These are phyloP conservation scores for Botryotinia calthae DNA, from an alignment of 2,329 filamentous ascomycete species.

Conservation along the genomic window DNA sequence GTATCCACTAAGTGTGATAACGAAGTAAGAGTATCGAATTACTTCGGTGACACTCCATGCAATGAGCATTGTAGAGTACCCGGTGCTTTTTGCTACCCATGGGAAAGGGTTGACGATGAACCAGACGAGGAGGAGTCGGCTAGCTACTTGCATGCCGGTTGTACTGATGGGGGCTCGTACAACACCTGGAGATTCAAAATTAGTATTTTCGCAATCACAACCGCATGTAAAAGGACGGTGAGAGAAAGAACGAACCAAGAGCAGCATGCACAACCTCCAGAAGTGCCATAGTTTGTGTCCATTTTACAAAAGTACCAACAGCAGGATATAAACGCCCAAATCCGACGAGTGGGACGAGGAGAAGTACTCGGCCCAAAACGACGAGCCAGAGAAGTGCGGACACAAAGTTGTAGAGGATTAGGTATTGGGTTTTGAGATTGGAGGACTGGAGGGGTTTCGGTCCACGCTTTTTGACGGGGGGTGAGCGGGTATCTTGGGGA, in stretches of 20 bases:
- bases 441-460: constrained; percentile 39
- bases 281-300: constrained; percentile 79
- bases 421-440: constrained; percentile 62
- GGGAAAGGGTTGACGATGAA: constrained; percentile 75
- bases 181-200: constrained; percentile 54
- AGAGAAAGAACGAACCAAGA: constrained; percentile 56
- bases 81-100: constrained; percentile 55
- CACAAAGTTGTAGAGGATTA: constrained; percentile 80
- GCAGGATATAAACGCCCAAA: constrained; percentile 58
- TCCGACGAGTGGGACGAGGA: constrained; percentile 53
- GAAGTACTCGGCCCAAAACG: constrained; percentile 67
- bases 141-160: constrained; percentile 85
- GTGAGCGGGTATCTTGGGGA: constrained; percentile 19
- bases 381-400: constrained; percentile 76
- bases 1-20: constrained; percentile 62
- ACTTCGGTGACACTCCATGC: constrained; percentile 93
- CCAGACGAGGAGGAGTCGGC: constrained; percentile 87
- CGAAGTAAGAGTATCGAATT: constrained; percentile 90
- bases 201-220: constrained; percentile 17
- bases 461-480: constrained; percentile 24
- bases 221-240: background rate
- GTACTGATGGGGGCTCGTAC: constrained; percentile 84
- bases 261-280: constrained; percentile 83
- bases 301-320: constrained; percentile 66
- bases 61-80: constrained; percentile 74